These are phyloP conservation scores for Mortierella hygrophila DNA, from an alignment of 192 early-diverging fungal species.

Conservation along the genomic window DNA sequence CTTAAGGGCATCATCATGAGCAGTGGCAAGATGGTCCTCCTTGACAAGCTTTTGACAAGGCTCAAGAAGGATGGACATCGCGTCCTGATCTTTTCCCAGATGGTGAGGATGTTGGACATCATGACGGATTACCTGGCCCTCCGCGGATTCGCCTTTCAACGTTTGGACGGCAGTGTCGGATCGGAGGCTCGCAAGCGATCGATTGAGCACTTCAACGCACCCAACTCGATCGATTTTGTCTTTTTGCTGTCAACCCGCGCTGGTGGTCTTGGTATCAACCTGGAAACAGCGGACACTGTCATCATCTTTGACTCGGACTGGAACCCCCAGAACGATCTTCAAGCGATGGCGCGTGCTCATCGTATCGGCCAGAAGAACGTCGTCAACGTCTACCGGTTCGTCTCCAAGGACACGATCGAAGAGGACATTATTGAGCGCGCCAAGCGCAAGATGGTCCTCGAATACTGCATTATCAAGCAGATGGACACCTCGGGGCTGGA, in stretches of 20 bases:
- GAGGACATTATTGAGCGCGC: slow-evolving; percentile 99
- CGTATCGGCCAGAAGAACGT: slow-evolving; percentile 98
- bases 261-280: slow-evolving; percentile 96
- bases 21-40: slow-evolving; percentile 97
- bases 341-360: slow-evolving; percentile 98
- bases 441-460: slow-evolving; percentile 99
- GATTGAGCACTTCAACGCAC: slow-evolving; percentile 98
- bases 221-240: slow-evolving; percentile 92
- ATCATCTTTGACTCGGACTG: slow-evolving; percentile 95
- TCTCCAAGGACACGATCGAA: slow-evolving; percentile 97
- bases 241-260: slow-evolving; percentile 98
- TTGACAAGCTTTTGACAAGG: slow-evolving; percentile 95
- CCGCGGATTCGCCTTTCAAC: slow-evolving; percentile 90
- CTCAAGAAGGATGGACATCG: slow-evolving; percentile 94
- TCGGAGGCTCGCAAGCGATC: slow-evolving; percentile 94
- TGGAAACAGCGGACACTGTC: slow-evolving; percentile 97
- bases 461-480: slow-evolving; percentile 99
- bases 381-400: slow-evolving; percentile 98
- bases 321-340: slow-evolving; percentile 98
- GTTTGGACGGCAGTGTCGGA: slow-evolving; percentile 92
- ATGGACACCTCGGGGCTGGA: slow-evolving; percentile 96
- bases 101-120: slow-evolving; percentile 98
- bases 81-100: slow-evolving; percentile 98
- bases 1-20: slow-evolving; percentile 86
- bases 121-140: slow-evolving; percentile 93